These are phyloP conservation scores for Platanthera zijinensis DNA, from an alignment of 106 monocot genomes.

Conservation along the genomic window DNA sequence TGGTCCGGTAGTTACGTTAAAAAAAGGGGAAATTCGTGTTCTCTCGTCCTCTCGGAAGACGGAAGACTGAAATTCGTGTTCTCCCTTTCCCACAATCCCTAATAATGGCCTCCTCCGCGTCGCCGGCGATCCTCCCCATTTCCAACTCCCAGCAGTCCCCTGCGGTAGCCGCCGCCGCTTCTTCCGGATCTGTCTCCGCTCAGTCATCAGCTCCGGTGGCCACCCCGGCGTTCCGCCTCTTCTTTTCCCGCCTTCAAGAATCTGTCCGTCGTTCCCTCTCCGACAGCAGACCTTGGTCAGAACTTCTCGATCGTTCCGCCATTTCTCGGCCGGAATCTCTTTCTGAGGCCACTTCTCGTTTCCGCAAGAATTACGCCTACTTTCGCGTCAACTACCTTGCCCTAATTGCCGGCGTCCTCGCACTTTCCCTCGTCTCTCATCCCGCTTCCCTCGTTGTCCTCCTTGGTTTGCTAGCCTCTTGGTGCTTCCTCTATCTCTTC, in stretches of 20 bases:
- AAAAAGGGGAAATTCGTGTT: no score
- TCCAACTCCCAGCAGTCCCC: background rate
- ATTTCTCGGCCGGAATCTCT: slow-evolving; percentile 29
- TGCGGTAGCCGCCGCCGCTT: background rate
- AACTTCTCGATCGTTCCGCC: slow-evolving; percentile 38
- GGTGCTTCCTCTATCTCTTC: slow-evolving; percentile 44
- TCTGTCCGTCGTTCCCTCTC: slow-evolving; percentile 29
- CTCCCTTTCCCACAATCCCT: no score
- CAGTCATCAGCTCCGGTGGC: background rate
- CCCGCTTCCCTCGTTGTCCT: slow-evolving; percentile 34
- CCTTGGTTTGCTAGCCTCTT: slow-evolving; percentile 31
- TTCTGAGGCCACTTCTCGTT: slow-evolving; percentile 26
- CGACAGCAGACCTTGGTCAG: slow-evolving; percentile 40
- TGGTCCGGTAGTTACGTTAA: no score
- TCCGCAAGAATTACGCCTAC: slow-evolving; percentile 38
- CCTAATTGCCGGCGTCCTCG: slow-evolving; percentile 25
- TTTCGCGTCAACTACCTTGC: slow-evolving; percentile 40
- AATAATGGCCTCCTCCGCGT: slow-evolving; percentile 7
- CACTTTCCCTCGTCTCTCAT: slow-evolving; percentile 32
- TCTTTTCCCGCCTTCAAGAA: slow-evolving; percentile 31
- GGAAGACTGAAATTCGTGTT: no score
- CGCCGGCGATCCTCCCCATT: slow-evolving; percentile 6
- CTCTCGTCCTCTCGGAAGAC: no score
- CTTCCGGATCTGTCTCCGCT: background rate
- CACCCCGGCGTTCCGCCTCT: slow-evolving; percentile 6